Evolutionary conservation across 805 yeast genomes (phyloP).

Genomic region (Candida khao-thaluensis): DNA sequence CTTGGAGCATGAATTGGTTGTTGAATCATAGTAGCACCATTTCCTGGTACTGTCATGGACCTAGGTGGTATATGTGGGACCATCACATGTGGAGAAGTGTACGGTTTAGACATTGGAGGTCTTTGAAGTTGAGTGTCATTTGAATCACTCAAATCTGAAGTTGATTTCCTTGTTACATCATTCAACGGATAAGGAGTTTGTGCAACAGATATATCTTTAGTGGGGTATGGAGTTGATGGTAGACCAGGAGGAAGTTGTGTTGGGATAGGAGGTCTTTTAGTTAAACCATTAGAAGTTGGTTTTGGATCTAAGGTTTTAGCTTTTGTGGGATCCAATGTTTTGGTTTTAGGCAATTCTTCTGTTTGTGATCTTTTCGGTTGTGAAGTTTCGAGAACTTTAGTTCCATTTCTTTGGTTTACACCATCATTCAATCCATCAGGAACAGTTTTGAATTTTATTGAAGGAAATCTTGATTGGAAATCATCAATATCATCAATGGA

Average conservation of each 20-base stretch:
- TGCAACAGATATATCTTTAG: slow-evolving; percentile 7
- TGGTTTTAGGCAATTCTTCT: background rate
- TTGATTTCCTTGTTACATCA: background rate
- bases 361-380: background rate
- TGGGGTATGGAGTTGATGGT: slow-evolving; percentile 14
- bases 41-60: slow-evolving; percentile 1
- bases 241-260: slow-evolving; percentile 17
- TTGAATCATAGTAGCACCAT: background rate
- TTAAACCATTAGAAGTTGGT: background rate
- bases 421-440: too few species aligned
- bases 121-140: background rate
- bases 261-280: slow-evolving; percentile 16
- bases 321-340: background rate
- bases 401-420: background rate
- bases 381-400: background rate
- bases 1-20: background rate
- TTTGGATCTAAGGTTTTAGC: background rate
- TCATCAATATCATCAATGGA: slow-evolving; percentile 7
- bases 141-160: background rate
- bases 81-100: slow-evolving; percentile 2
- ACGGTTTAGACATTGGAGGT: slow-evolving; percentile 6
- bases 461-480: slow-evolving; percentile 11
- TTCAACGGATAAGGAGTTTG: slow-evolving; percentile 15
- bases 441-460: slow-evolving; percentile 1
- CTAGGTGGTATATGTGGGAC: background rate